Percentiles rank a stretch among this genome's conserved stretches.
Conservation (phyloP, 495 filamentous ascomycete genomes). For the Chlorociboria aeruginascens region DNA sequence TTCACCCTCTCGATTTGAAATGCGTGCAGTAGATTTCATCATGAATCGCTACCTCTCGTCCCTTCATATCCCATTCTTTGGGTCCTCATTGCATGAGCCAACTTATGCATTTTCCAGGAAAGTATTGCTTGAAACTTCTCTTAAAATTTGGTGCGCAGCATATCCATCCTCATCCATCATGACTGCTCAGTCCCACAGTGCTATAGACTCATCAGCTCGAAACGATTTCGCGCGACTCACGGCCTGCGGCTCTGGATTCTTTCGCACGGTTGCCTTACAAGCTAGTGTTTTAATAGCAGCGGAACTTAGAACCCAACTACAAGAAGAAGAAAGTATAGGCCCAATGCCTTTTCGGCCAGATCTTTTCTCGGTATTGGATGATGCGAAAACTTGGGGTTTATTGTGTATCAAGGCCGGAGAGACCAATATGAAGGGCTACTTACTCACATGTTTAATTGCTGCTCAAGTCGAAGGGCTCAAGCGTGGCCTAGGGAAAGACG, state of each 20-base stretch:
- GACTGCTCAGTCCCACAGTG: slow-evolving; percentile 3
- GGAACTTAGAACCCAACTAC: slow-evolving; percentile 36
- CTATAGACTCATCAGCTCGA: slow-evolving; percentile 11
- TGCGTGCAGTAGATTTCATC: slow-evolving; percentile 24
- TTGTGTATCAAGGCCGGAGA: slow-evolving; percentile 34
- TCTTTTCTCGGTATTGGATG: slow-evolving; percentile 32
- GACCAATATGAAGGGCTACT: slow-evolving; percentile 44
- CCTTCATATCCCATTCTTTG: slow-evolving; percentile 30
- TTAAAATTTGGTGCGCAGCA: slow-evolving; percentile 35
- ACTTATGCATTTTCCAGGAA: slow-evolving; percentile 30
- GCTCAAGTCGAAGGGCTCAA: slow-evolving; percentile 32
- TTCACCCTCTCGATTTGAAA: slow-evolving; percentile 19
- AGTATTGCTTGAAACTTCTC: slow-evolving; percentile 32
- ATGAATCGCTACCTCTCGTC: slow-evolving; percentile 25
- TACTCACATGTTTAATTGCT: slow-evolving; percentile 29
- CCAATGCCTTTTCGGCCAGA: slow-evolving; percentile 33
- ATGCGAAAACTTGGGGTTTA: slow-evolving; percentile 32
- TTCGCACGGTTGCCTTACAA: slow-evolving; percentile 30
- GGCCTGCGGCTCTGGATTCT: slow-evolving; percentile 34
- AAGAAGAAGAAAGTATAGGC: slow-evolving; percentile 37
- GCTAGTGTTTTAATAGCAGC: slow-evolving; percentile 29
- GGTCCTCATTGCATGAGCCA: slow-evolving; percentile 17
- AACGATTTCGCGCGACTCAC: slow-evolving; percentile 32
- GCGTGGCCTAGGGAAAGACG: too few relatives aligned
- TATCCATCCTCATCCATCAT: slow-evolving; percentile 25